These are phyloP conservation scores for Penicillium sp. DNA, from an alignment of 2,329 filamentous ascomycete species.

Conservation along the genomic window DNA sequence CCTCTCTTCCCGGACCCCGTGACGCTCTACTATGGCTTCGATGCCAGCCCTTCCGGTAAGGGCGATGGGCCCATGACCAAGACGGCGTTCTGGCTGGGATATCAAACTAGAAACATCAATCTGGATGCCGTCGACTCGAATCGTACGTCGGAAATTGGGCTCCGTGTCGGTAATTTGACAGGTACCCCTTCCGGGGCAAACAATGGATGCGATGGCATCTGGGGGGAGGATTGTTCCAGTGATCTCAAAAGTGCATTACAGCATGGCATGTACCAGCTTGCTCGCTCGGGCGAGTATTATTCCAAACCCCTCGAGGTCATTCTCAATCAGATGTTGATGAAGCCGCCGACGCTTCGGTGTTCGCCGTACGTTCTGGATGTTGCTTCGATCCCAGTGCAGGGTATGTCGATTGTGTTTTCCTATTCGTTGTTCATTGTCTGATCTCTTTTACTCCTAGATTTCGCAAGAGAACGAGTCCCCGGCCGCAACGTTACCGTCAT, in stretches of 20 bases:
- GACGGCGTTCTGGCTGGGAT: conserved; percentile 37
- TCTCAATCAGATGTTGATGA: conserved; percentile 28
- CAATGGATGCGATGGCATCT: conserved; percentile 40
- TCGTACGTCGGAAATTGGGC: conserved; percentile 36
- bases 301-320: conserved; percentile 30
- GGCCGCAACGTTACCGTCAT: conserved; percentile 27
- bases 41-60: conserved; percentile 32
- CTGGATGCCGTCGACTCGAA: conserved; percentile 29
- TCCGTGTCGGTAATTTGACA: conserved; percentile 38
- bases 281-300: conserved; percentile 28
- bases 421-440: neutral
- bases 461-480: conserved; percentile 31
- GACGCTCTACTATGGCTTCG: conserved; percentile 37
- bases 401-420: conserved; percentile 24
- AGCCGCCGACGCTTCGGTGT: conserved; percentile 27
- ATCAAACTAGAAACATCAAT: conserved; percentile 28
- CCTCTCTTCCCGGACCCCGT: conserved; percentile 35
- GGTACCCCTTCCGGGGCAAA: conserved; percentile 33
- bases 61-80: conserved; percentile 36
- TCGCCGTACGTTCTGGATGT: conserved; percentile 34
- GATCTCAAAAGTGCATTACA: conserved; percentile 32
- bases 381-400: conserved; percentile 31
- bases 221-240: conserved; percentile 33
- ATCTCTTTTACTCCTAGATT: conserved; percentile 25
- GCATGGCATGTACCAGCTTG: conserved; percentile 27